Conservation (phyloP, 108 stramenopile genomes). For the Licmophora abbreviata region DNA sequence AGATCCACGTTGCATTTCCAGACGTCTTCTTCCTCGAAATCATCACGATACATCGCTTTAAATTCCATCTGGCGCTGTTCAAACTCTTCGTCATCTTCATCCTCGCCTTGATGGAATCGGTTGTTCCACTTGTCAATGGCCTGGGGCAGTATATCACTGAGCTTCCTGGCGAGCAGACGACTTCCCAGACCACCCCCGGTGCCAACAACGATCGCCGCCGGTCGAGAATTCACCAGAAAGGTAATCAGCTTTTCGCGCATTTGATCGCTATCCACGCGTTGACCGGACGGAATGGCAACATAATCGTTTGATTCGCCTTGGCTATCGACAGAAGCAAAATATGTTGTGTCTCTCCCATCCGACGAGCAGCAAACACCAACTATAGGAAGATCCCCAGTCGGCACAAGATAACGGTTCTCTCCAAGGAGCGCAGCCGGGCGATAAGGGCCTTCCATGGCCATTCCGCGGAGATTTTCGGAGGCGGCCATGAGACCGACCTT, state of each 20-base stretch:
- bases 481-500: constrained; percentile 63
- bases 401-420: constrained; percentile 71
- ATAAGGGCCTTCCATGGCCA: constrained; percentile 89
- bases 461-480: constrained; percentile 50
- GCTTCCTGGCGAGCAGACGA: constrained; percentile 39
- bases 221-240: constrained; percentile 72
- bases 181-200: constrained; percentile 74
- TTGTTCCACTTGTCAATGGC: constrained; percentile 76
- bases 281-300: constrained; percentile 74
- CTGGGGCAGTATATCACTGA: constrained; percentile 58
- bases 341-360: constrained; percentile 71
- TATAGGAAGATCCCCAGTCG: constrained; percentile 75
- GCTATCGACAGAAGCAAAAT: constrained; percentile 69
- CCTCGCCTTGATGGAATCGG: constrained; percentile 70
- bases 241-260: constrained; percentile 70
- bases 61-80: constrained; percentile 46
- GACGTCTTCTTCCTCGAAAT: constrained; percentile 55
- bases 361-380: constrained; percentile 69
- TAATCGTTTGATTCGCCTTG: constrained; percentile 71
- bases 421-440: constrained; percentile 60
- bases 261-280: constrained; percentile 54
- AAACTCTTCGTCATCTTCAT: constrained; percentile 86
- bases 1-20: constrained; percentile 84
- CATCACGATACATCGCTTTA: constrained; percentile 40
- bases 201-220: constrained; percentile 72